phyloP scores from a whole-genome alignment of 2,329 filamentous ascomycete genomes.

The Cytospora mali region DNA sequence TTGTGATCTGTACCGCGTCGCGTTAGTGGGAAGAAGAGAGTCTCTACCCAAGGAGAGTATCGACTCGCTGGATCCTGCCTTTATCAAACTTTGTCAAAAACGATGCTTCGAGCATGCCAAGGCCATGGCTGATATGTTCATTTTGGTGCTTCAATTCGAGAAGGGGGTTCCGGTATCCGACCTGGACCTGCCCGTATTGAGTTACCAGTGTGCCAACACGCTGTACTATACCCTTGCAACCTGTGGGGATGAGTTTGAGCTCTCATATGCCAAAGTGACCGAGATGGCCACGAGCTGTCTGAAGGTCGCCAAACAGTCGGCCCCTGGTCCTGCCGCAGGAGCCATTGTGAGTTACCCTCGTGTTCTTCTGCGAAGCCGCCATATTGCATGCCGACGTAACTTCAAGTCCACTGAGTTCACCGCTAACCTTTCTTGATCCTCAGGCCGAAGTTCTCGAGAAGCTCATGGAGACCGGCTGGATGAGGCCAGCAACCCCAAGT shows the following conservation, averaged over 20 bases:
- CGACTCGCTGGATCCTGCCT: conserved; percentile 50
- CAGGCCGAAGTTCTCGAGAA: conserved; percentile 52
- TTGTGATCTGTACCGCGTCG: conserved; percentile 59
- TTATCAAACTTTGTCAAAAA: conserved; percentile 51
- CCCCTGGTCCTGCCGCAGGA: conserved; percentile 52
- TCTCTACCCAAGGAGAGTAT: conserved; percentile 49
- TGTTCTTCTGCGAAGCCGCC: not conserved
- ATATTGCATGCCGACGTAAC: not conserved
- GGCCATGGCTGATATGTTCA: conserved; percentile 59
- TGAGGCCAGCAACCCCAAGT: conserved; percentile 35
- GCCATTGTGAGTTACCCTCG: conserved; percentile 45
- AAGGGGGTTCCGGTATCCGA: conserved; percentile 56
- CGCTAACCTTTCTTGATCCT: conserved; percentile 5
- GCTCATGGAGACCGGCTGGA: conserved; percentile 48
- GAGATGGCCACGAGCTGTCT: conserved; percentile 56
- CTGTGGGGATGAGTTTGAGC: conserved; percentile 45
- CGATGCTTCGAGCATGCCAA: conserved; percentile 58
- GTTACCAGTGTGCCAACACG: conserved; percentile 58
- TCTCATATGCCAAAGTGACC: conserved; percentile 49
- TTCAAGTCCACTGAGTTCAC: not conserved
- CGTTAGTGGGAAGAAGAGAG: conserved; percentile 54
- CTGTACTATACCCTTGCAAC: conserved; percentile 55
- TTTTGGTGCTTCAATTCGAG: conserved; percentile 52
- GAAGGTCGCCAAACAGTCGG: conserved; percentile 53
- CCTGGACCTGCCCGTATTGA: conserved; percentile 57